A percentile compares a stretch with the other conserved stretches of the same genome.
phyloP scores from a whole-genome alignment of 1,139 yeast genomes.

The Zygosaccharomyces pseudobailii region DNA sequence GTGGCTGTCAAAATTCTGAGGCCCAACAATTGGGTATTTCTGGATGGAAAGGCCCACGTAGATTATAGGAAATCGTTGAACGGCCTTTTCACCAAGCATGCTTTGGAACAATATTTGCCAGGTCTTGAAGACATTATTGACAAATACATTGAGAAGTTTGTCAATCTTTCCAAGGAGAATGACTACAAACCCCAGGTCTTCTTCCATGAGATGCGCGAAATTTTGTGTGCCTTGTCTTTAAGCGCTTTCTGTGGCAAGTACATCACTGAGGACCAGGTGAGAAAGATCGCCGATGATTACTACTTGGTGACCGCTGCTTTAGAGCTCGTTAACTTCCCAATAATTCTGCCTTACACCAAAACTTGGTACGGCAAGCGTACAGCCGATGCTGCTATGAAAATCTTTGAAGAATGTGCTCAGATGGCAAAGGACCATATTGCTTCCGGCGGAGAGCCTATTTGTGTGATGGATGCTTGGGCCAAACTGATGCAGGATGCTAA shows the following conservation, averaged over 20 bases:
- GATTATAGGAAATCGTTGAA: constrained; percentile 90
- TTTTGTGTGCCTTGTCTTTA: constrained; percentile 88
- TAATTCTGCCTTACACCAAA: constrained; percentile 89
- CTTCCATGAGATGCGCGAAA: constrained; percentile 92
- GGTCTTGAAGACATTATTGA: constrained; percentile 81
- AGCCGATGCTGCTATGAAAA: constrained; percentile 90
- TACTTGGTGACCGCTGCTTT: constrained; percentile 89
- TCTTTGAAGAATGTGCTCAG: constrained; percentile 82
- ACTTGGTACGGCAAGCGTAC: constrained; percentile 96
- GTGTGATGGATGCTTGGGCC: constrained; percentile 97
- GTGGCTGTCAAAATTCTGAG: constrained; percentile 89
- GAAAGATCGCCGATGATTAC: constrained; percentile 84
- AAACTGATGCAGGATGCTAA: constrained; percentile 74
- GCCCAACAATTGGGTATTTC: constrained; percentile 95
- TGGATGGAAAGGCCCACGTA: constrained; percentile 91
- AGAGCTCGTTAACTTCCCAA: constrained; percentile 95
- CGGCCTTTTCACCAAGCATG: constrained; percentile 80
- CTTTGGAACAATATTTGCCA: constrained; percentile 79
- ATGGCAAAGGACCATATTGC: constrained; percentile 76
- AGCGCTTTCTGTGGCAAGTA: constrained; percentile 94
- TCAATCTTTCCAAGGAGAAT: constrained; percentile 51
- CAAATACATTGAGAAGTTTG: constrained; percentile 63
- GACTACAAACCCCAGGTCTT: constrained; percentile 53
- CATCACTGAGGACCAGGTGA: constrained; percentile 85
- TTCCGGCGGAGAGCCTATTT: constrained; percentile 70